These are phyloP conservation scores for Candida sithepensis DNA, from an alignment of 805 yeast genomes.

Conservation along the genomic window DNA sequence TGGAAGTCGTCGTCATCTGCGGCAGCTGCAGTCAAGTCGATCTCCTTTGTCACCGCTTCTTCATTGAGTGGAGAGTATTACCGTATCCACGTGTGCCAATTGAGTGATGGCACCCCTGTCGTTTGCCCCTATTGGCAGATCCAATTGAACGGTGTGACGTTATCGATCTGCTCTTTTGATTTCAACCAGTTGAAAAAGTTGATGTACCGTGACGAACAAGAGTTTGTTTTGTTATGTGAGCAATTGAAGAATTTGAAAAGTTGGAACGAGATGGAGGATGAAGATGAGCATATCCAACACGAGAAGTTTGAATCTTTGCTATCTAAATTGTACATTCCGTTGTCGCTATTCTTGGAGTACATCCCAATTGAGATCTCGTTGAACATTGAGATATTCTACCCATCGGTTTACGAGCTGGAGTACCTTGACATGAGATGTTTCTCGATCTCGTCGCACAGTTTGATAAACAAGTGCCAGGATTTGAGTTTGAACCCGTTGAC, in stretches of 20 bases:
- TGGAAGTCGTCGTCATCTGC: conserved; percentile 83
- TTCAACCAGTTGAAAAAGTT: conserved; percentile 36
- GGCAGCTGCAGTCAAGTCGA: conserved; percentile 25
- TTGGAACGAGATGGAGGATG: conserved; percentile 7
- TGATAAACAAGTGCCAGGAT: conserved; percentile 12
- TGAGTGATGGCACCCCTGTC: conserved; percentile 83
- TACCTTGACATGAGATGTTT: conserved; percentile 26
- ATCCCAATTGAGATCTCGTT: conserved; percentile 62
- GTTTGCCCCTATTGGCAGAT: conserved; percentile 69
- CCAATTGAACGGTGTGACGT: conserved; percentile 41
- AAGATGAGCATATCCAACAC: conserved; percentile 1
- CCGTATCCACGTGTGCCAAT: conserved; percentile 62
- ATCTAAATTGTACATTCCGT: conserved; percentile 50
- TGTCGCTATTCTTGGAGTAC: conserved; percentile 52
- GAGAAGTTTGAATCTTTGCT: conserved; percentile 40
- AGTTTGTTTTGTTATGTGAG: conserved; percentile 13
- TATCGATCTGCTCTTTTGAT: conserved; percentile 62
- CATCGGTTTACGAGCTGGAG: conserved; percentile 45
- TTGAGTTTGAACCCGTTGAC: conserved; percentile 19
- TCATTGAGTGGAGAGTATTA: conserved; percentile 81
- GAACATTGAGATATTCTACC: conserved; percentile 73
- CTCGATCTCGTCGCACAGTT: conserved; percentile 19
- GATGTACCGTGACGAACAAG: conserved; percentile 17
- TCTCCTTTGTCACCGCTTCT: conserved; percentile 86
- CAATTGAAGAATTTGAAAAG: conserved; percentile 13